Percentiles rank a stretch among this genome's conserved stretches.
Evolutionary conservation across 2,329 filamentous ascomycete genomes (phyloP).

Genomic region (Leptographium radiaticola): DNA sequence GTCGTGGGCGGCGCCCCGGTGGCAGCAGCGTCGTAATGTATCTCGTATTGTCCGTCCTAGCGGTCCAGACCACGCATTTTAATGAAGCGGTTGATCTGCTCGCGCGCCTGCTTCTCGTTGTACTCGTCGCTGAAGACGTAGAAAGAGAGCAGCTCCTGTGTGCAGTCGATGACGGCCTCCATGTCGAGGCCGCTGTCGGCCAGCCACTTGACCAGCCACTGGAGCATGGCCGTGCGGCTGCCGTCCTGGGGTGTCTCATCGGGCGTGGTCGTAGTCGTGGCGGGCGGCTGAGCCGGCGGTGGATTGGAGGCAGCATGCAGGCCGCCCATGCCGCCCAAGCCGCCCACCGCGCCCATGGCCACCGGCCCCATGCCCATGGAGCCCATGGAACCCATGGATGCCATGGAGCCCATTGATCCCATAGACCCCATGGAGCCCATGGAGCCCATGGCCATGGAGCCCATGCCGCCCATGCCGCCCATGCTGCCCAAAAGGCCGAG

Average conservation of each 20-base stretch:
- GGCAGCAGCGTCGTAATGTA: too few relatives aligned
- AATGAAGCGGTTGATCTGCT: slow-evolving; percentile 46
- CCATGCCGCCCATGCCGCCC: not conserved
- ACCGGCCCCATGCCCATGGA: not conserved
- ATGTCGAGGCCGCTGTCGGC: slow-evolving; percentile 80
- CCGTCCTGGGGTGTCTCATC: slow-evolving; percentile 1
- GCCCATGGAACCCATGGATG: not conserved
- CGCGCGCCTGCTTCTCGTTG: slow-evolving; percentile 44
- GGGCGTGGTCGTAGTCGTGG: not conserved
- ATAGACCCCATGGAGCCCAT: not conserved
- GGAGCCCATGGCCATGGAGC: not conserved
- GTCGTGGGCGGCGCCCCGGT: too few relatives aligned
- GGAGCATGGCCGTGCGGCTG: slow-evolving; percentile 37
- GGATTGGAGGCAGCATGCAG: not conserved
- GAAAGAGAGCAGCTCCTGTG: slow-evolving; percentile 80
- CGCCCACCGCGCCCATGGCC: not conserved
- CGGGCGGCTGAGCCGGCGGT: not conserved
- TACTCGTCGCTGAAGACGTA: slow-evolving; percentile 59
- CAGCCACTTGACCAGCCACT: slow-evolving; percentile 60
- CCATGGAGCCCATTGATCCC: not conserved
- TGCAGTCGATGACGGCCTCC: slow-evolving; percentile 73
- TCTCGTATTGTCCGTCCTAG: slow-evolving; percentile 14
- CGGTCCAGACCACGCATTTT: slow-evolving; percentile 45
- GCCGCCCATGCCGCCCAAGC: not conserved
- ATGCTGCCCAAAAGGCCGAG: not conserved